A percentile compares a stretch with the other conserved stretches of the same genome.
These are phyloP conservation scores for Eleusine indica DNA, from an alignment of 176 grass and related monocot genomes.

Conservation along the genomic window DNA sequence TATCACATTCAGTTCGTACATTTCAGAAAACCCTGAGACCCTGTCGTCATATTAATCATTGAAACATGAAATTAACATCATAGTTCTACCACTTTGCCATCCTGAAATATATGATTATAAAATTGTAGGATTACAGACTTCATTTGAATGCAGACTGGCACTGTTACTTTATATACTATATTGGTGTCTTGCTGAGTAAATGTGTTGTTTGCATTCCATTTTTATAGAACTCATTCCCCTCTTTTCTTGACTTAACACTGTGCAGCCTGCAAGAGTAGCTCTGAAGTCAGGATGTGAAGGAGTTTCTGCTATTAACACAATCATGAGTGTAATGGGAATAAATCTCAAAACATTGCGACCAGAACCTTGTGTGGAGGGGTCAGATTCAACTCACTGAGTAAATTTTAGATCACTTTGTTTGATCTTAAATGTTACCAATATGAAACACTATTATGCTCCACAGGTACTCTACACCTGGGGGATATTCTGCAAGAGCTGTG, in stretches of 20 bases:
- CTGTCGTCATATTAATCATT: conserved; percentile 1
- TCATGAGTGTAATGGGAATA: conserved; percentile 99
- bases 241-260: conserved; percentile 11
- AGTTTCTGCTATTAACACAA: conserved; percentile 94
- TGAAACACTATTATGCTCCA: conserved; percentile 17
- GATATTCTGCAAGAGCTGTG: conserved; percentile 92
- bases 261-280: conserved; percentile 88
- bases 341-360: conserved; percentile 87
- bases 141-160: neutral
- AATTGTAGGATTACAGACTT: neutral
- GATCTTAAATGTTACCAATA: conserved; percentile 16
- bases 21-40: conserved; percentile 15
- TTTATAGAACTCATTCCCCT: conserved; percentile 7
- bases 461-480: conserved; percentile 94
- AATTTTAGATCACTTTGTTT: conserved; percentile 20
- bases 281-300: conserved; percentile 91
- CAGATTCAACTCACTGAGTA: conserved; percentile 41
- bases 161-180: neutral
- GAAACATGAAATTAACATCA: conserved; percentile 12
- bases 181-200: neutral
- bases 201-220: neutral
- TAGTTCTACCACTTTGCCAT: neutral
- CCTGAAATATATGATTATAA: neutral
- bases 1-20: neutral
- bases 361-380: conserved; percentile 94